phyloP scores from a whole-genome alignment of 2,329 filamentous ascomycete genomes.

The Arthrocladium fulminans region DNA sequence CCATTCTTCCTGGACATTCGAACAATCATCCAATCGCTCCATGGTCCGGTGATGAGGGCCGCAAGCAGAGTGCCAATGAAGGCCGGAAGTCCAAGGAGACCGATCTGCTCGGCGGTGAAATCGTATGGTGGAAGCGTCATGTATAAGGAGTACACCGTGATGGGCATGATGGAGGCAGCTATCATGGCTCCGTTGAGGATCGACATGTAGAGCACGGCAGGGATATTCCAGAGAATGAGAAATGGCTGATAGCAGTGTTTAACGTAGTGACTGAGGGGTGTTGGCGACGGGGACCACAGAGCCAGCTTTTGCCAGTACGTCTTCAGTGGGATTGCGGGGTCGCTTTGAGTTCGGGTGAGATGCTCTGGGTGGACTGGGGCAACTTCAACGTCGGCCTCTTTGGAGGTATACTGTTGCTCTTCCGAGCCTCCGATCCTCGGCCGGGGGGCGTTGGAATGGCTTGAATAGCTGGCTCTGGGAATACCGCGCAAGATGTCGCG shows the following conservation, averaged over 20 bases:
- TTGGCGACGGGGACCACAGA: constrained; percentile 23
- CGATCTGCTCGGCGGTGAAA: constrained; percentile 26
- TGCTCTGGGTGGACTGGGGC: constrained; percentile 12
- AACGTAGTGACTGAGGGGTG: constrained; percentile 10
- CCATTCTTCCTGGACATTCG: constrained; percentile 35
- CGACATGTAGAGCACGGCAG: constrained; percentile 30
- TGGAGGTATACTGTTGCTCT: neutral
- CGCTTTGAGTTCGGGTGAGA: constrained; percentile 17
- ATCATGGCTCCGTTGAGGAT: constrained; percentile 32
- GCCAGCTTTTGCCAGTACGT: constrained; percentile 38
- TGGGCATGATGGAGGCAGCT: constrained; percentile 26
- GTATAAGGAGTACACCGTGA: constrained; percentile 26
- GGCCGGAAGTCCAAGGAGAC: constrained; percentile 25
- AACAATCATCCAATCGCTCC: constrained; percentile 32
- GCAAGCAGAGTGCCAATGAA: constrained; percentile 35
- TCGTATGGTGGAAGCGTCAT: constrained; percentile 28
- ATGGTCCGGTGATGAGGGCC: constrained; percentile 30
- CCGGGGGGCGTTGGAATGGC: constrained; percentile 8
- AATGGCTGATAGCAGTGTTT: constrained; percentile 25
- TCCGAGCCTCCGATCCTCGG: constrained; percentile 7
- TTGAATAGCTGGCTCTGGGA: constrained; percentile 2
- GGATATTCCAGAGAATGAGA: constrained; percentile 18
- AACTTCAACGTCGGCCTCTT: constrained; percentile 9
- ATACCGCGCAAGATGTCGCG: constrained; percentile 1
- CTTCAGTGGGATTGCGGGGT: constrained; percentile 31